Base-by-base conservation (phyloP, 176 grass and related monocot species). In the Triticum urartu region DNA sequence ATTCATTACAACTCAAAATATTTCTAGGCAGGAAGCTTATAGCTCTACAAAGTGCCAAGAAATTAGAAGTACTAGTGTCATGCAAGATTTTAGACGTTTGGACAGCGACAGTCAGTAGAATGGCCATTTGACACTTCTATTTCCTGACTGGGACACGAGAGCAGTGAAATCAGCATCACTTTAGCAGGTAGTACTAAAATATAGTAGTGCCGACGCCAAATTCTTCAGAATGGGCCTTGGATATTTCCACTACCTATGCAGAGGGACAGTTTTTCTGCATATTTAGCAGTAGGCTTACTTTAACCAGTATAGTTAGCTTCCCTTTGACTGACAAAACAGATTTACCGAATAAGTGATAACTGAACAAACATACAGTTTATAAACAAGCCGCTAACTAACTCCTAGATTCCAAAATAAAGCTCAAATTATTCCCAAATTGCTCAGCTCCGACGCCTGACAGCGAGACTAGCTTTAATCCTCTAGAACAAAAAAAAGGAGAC, bases 1-100 rank as follows among this genome's bases (percentile, higher is more conserved):
- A 68, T 80, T 88, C 32, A n/a, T n/a, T n/a, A n/a, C n/a, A n/a
- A n/a, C 3, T 32, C 18, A 79, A 79, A 17, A 76, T 28, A 65
- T 13, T 66, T 52, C 11, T 21, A 45, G 54, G 22, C 21, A 33
- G 33, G 33, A 34, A 34, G 33, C 39, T 40, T 40, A 40, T 0
- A 40, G 0, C 39, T 40, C 1, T 34, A 34, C 0, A 3, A 34
- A 34, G 17, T 17, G 24, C 30, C 6, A 22, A 75, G 54, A 60
- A 56, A 62, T 20, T 26, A n/a, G 11, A 73, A 64, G 63, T 50
- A 11, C 25, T 3, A 17, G 42, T 28, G 30, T 21, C 3, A 26
- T 78, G 62, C 45, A 68, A 77, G 3, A 26, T 35, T 73, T 66
- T 43, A 83, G 11, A 24, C 39, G 43, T 64, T 78, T 25, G 14